These are phyloP conservation scores for Sutorius eximius DNA, from an alignment of 1,284 basidiomycete genomes.

Conservation along the genomic window DNA sequence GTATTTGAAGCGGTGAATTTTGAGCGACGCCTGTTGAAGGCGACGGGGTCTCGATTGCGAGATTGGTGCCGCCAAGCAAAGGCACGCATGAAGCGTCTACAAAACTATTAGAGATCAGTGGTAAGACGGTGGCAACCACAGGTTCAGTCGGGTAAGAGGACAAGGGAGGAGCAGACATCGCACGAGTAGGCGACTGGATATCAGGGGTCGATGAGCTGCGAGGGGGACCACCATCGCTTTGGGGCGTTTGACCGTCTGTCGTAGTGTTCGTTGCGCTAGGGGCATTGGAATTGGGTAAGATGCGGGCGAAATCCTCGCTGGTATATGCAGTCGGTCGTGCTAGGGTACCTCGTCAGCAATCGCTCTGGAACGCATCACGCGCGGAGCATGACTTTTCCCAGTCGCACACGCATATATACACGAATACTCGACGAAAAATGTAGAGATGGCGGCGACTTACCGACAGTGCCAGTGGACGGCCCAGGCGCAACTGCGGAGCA, in stretches of 20 bases:
- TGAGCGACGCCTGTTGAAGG: neutral
- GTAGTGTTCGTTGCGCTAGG: neutral
- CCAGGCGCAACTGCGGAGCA: conserved; percentile 2
- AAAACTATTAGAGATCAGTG: neutral
- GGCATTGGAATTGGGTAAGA: neutral
- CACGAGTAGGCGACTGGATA: neutral
- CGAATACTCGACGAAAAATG: neutral
- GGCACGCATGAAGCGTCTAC: neutral
- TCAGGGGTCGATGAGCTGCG: neutral
- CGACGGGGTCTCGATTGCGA: neutral
- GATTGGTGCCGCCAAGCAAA: neutral
- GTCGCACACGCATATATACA: neutral
- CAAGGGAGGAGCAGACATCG: neutral
- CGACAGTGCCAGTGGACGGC: neutral
- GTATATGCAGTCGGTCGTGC: conserved; percentile 8
- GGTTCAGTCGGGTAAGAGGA: neutral
- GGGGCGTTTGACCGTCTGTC: neutral
- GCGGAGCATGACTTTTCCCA: neutral
- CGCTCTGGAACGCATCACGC: neutral
- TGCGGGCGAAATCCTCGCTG: conserved; percentile 1
- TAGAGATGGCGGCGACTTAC: conserved; percentile 8
- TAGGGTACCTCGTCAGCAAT: conserved; percentile 10
- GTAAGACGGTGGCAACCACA: neutral
- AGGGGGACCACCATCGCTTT: neutral
- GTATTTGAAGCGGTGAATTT: neutral